phyloP scores from a whole-genome alignment of 2,329 filamentous ascomycete species.

The Cercospora sesami region DNA sequence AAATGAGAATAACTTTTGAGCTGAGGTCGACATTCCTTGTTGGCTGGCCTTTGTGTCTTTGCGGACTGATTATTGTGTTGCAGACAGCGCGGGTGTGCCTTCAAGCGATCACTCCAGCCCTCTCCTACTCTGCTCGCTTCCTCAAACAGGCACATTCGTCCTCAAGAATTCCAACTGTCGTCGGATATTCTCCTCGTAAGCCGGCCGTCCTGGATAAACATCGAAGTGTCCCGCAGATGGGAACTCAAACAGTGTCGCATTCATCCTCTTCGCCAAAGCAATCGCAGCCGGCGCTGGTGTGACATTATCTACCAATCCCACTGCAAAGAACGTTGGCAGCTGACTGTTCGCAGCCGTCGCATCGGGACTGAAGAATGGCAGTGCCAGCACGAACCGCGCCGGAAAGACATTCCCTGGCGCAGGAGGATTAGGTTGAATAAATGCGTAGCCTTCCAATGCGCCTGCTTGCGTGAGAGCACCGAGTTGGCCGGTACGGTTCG shows the following conservation, averaged over 20 bases:
- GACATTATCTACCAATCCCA: background rate
- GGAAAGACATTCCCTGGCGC: background rate
- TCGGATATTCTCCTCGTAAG: background rate
- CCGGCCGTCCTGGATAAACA: background rate
- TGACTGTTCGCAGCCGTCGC: background rate
- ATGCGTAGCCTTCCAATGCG: background rate
- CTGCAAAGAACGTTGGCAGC: background rate
- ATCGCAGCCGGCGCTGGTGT: background rate
- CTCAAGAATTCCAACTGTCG: background rate
- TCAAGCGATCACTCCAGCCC: background rate
- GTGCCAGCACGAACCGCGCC: background rate
- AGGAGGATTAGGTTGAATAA: background rate
- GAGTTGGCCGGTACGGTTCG: background rate
- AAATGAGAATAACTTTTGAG: background rate
- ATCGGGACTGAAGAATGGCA: background rate
- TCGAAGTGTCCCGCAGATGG: background rate
- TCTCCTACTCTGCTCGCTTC: no score
- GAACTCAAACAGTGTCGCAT: background rate
- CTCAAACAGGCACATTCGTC: background rate
- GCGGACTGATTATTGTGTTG: background rate
- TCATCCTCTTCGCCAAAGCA: background rate
- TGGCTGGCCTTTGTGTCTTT: background rate
- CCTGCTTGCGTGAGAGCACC: background rate
- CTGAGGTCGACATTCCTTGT: background rate
- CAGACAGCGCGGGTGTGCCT: background rate